phyloP scores from a whole-genome alignment of 768 basidiomycete genomes.

The Cantharellus cinnabarinus region DNA sequence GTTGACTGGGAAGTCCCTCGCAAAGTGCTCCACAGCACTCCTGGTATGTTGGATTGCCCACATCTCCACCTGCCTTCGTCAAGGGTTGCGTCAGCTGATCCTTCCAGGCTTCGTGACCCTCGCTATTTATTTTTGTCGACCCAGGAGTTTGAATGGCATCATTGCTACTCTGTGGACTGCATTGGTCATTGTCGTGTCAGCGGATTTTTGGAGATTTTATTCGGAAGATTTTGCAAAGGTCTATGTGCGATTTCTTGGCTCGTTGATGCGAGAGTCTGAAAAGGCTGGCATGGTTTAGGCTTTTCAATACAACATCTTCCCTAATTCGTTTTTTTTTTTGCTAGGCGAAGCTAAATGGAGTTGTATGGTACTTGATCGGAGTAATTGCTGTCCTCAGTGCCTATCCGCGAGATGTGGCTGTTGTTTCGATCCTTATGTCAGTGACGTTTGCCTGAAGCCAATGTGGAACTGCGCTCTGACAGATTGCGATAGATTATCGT shows the following conservation, averaged over 20 bases:
- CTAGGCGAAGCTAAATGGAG: slow-evolving; percentile 60
- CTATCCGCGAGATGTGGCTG: slow-evolving; percentile 72
- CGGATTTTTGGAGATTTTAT: slow-evolving; percentile 55
- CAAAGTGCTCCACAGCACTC: slow-evolving; percentile 72
- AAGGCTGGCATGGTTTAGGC: slow-evolving; percentile 25
- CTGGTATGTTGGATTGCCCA: slow-evolving; percentile 33
- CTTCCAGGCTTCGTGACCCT: slow-evolving; percentile 40
- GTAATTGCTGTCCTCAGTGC: slow-evolving; percentile 53
- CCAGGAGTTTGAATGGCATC: slow-evolving; percentile 30
- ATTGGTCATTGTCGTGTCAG: slow-evolving; percentile 46
- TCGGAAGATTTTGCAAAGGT: slow-evolving; percentile 40
- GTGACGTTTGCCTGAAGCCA: slow-evolving; percentile 14
- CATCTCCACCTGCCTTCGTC: background rate
- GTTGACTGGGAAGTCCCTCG: slow-evolving; percentile 77
- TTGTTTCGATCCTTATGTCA: slow-evolving; percentile 77
- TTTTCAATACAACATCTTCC: background rate
- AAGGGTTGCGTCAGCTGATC: background rate
- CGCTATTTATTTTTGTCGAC: slow-evolving; percentile 31
- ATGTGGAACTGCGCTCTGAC: slow-evolving; percentile 1
- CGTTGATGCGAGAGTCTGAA: slow-evolving; percentile 81
- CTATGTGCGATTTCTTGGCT: slow-evolving; percentile 54
- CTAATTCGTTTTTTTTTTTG: background rate
- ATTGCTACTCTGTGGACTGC: slow-evolving; percentile 42
- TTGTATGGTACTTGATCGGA: slow-evolving; percentile 81
- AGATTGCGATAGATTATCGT: slow-evolving; percentile 45